Evolutionary conservation across 2,329 filamentous ascomycete genomes (phyloP).

Genomic region (Grosmannia huntii): DNA sequence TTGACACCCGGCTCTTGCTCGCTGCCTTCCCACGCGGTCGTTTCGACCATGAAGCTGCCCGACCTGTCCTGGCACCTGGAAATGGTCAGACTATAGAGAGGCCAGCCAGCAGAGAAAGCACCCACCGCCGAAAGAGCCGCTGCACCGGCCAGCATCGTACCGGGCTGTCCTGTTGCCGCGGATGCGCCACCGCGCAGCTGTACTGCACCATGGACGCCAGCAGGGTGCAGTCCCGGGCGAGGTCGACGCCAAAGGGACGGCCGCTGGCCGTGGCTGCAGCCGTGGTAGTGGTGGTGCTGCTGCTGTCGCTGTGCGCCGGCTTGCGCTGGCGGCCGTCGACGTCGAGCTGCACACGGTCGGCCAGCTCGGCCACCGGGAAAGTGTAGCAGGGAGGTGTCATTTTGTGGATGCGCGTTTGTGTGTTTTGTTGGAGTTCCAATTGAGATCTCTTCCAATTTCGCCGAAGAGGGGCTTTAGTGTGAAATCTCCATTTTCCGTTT

Average conservation of each 20-base stretch:
- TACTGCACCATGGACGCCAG: conserved; percentile 45
- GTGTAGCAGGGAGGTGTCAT: conserved; percentile 48
- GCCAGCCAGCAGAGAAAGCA: not conserved
- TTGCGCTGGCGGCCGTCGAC: conserved; percentile 40
- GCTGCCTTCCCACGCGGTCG: conserved; percentile 46
- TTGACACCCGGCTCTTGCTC: not conserved
- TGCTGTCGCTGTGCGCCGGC: conserved; percentile 8
- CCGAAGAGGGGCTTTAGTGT: too few species aligned
- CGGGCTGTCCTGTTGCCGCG: conserved; percentile 29
- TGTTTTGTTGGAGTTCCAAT: not conserved
- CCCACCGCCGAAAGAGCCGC: conserved; percentile 48
- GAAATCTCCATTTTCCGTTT: too few species aligned
- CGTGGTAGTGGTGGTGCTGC: not conserved
- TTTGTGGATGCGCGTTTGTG: not conserved
- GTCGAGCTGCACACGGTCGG: conserved; percentile 33
- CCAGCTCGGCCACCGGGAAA: conserved; percentile 40
- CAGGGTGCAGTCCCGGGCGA: conserved; percentile 39
- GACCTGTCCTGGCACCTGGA: conserved; percentile 45
- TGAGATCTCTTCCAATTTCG: too few species aligned
- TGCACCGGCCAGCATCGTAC: conserved; percentile 45
- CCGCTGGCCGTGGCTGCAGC: not conserved
- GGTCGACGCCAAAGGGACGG: conserved; percentile 26
- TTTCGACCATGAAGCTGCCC: conserved; percentile 47
- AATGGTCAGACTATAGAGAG: not conserved
- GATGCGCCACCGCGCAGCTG: conserved; percentile 40